Percentiles rank a stretch among this genome's conserved stretches.
Conservation (phyloP, 768 basidiomycete species). For the Multifurca ochricompacta region DNA sequence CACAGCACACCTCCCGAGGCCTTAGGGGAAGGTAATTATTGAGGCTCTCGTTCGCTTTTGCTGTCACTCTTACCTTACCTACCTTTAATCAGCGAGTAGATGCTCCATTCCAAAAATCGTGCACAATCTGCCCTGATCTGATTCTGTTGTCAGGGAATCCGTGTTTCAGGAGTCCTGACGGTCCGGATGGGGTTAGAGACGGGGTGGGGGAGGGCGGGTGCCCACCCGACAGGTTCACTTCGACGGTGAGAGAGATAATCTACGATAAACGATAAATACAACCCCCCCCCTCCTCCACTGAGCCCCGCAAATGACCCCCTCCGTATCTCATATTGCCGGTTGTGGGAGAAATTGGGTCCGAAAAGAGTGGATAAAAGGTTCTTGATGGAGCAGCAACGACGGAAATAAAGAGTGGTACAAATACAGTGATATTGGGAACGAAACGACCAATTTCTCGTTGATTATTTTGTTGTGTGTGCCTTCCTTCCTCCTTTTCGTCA, state of each 20-base stretch:
- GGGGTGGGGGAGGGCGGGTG: no score
- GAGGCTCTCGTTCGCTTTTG: not conserved
- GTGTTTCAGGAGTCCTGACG: not conserved
- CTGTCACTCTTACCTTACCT: not conserved
- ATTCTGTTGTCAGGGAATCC: constrained; percentile 2
- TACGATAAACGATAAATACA: not conserved
- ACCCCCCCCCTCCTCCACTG: no score
- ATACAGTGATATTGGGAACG: constrained; percentile 14
- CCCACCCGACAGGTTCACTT: no score
- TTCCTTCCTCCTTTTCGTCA: no score
- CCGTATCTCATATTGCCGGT: not conserved
- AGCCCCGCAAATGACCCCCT: not conserved
- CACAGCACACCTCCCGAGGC: not conserved
- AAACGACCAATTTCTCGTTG: not conserved
- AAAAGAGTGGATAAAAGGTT: not conserved
- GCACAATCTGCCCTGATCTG: not conserved
- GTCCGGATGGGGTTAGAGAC: not conserved
- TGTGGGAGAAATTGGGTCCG: not conserved
- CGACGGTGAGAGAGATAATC: no score
- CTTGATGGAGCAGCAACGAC: not conserved
- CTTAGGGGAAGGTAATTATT: not conserved
- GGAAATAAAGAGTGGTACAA: constrained; percentile 9
- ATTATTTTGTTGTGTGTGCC: no score
- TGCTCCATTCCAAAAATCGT: not conserved
- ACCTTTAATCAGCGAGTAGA: not conserved